Percentiles rank a stretch among this genome's conserved stretches.
Evolutionary conservation across 306 rosid genomes (phyloP).

Genomic region (Dryas alaskensis): DNA sequence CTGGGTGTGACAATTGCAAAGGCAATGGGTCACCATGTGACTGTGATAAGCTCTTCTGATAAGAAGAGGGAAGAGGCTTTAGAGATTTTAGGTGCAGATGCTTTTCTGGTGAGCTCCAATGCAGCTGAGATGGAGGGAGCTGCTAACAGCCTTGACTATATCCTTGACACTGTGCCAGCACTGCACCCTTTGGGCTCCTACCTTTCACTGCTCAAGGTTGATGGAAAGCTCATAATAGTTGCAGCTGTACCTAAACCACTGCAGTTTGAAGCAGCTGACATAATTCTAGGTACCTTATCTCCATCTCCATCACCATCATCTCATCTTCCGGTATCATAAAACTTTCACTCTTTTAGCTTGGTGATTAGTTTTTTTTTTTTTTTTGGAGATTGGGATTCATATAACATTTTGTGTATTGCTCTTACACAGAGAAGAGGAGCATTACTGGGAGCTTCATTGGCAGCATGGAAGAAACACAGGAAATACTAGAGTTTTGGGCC

Average conservation of each 20-base stretch:
- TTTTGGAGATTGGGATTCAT: background rate
- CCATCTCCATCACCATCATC: too few species aligned
- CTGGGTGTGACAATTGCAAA: slow-evolving; percentile 45
- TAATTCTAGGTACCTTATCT: slow-evolving; percentile 32
- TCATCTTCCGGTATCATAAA: too few species aligned
- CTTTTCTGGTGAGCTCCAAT: slow-evolving; percentile 40
- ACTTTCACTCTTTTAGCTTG: too few species aligned
- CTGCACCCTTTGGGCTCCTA: slow-evolving; percentile 32
- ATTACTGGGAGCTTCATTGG: slow-evolving; percentile 52
- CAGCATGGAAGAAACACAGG: slow-evolving; percentile 42
- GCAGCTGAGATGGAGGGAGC: slow-evolving; percentile 36
- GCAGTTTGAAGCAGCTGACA: slow-evolving; percentile 30
- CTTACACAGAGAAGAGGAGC: slow-evolving; percentile 32
- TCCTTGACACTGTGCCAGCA: slow-evolving; percentile 45
- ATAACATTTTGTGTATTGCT: background rate
- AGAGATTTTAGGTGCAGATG: slow-evolving; percentile 40
- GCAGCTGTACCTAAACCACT: slow-evolving; percentile 41
- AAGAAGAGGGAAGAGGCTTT: slow-evolving; percentile 43
- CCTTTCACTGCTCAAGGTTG: slow-evolving; percentile 39
- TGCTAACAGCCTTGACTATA: slow-evolving; percentile 35
- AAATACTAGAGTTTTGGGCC: slow-evolving; percentile 34
- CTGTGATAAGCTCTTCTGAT: slow-evolving; percentile 56
- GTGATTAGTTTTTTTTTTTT: background rate
- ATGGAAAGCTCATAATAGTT: slow-evolving; percentile 38
- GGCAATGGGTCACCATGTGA: slow-evolving; percentile 53